Evolutionary conservation across 495 filamentous ascomycete genomes (phyloP).

Genomic region (Penicillium manginii): DNA sequence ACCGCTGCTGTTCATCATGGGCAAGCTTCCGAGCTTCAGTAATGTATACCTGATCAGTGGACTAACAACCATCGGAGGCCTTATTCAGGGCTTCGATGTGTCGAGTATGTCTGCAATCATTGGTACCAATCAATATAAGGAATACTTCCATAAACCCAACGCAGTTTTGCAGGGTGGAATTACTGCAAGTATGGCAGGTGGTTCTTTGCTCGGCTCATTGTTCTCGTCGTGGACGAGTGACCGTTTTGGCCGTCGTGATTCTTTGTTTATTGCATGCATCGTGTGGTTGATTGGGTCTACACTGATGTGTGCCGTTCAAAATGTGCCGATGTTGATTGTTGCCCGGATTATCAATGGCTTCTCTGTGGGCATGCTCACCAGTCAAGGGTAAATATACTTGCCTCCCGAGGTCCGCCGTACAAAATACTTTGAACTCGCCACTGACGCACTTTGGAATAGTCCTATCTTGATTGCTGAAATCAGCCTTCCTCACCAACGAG

Average conservation of each 20-base stretch:
- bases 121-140: constrained; percentile 27
- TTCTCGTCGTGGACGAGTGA: constrained; percentile 25
- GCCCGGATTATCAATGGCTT: constrained; percentile 23
- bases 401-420: too few relatives aligned
- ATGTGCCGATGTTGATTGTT: constrained; percentile 24
- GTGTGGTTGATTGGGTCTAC: constrained; percentile 25
- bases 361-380: constrained; percentile 25
- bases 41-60: constrained; percentile 28
- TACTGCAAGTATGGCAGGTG: constrained; percentile 28
- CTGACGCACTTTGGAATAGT: neutral
- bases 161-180: constrained; percentile 24
- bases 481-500: constrained; percentile 26
- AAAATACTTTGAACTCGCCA: neutral
- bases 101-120: constrained; percentile 29
- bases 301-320: constrained; percentile 27
- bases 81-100: constrained; percentile 28
- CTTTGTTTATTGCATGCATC: constrained; percentile 25
- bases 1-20: constrained; percentile 11
- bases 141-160: constrained; percentile 22
- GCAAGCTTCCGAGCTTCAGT: constrained; percentile 14
- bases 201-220: constrained; percentile 22
- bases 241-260: constrained; percentile 25
- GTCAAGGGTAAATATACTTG: constrained; percentile 20
- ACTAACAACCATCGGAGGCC: constrained; percentile 24
- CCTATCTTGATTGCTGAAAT: constrained; percentile 29